phyloP scores from a whole-genome alignment of 129 eudicot species.

The Heracleum sosnowskyi region DNA sequence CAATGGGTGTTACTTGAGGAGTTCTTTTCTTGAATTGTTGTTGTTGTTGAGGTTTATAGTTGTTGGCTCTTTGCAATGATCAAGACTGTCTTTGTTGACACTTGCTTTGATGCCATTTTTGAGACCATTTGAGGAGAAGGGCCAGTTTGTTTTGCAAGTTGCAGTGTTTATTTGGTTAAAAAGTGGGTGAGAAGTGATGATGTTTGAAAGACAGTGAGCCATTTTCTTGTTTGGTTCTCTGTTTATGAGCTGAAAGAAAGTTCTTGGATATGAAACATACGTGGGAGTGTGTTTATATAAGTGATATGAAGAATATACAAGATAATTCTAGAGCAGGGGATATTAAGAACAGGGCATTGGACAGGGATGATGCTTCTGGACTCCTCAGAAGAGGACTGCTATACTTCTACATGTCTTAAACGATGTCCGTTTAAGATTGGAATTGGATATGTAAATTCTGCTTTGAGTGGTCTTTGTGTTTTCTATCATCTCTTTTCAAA shows the following conservation, averaged over 20 bases:
- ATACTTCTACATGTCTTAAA: too few relatives aligned
- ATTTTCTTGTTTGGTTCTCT: constrained; percentile 15
- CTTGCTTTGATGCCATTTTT: constrained; percentile 24
- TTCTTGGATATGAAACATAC: background rate
- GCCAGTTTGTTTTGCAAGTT: constrained; percentile 11
- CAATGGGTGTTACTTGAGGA: constrained; percentile 45
- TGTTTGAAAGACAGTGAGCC: constrained; percentile 39
- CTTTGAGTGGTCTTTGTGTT: too few relatives aligned
- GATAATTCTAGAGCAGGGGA: constrained; percentile 35
- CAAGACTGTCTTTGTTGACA: constrained; percentile 34
- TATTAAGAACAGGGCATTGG: background rate
- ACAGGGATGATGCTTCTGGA: constrained; percentile 14
- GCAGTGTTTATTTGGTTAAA: constrained; percentile 17
- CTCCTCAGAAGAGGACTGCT: constrained; percentile 12
- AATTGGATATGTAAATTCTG: too few relatives aligned
- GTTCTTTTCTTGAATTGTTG: constrained; percentile 33
- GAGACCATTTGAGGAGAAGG: background rate
- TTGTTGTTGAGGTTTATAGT: constrained; percentile 33
- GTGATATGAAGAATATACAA: constrained; percentile 22
- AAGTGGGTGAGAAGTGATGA: constrained; percentile 22
- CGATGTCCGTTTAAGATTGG: too few relatives aligned
- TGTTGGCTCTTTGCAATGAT: constrained; percentile 47
- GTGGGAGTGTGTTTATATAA: constrained; percentile 16
- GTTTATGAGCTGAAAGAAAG: background rate
- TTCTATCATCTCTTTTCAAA: too few relatives aligned